Base-by-base conservation (phyloP, 1,284 basidiomycete genomes). In the Leccinum subspadiceum region DNA sequence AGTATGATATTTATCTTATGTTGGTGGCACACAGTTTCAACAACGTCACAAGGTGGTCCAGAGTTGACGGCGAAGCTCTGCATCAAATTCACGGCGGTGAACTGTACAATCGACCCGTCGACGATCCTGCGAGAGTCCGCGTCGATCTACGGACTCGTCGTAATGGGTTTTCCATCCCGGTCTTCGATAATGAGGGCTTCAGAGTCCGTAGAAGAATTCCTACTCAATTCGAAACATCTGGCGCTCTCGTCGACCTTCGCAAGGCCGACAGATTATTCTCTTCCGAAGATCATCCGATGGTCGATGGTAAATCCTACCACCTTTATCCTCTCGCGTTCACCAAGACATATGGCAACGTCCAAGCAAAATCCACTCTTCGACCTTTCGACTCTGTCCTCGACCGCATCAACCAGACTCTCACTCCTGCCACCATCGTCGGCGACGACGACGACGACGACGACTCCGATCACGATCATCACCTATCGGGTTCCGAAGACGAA, bases 241-340 rank as follows among this genome's bases (percentile, higher is more conserved):
- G 61, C 0, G 54, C 54, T 0, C 61, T 63, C 2, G 17, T 31
- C 0, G 50, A 63, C n/a, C 61, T 63, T 7, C 53, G 3, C 0
- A 59, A 56, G 5, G 35, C 46, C 1, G 56, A 63, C 1, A 2
- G 1, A 0, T 10, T 63, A 2, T 63, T 63, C n/a, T 51, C 62
- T 0, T 39, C 53, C 0, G 24, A 55, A 22, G 46, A 22, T 9
- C 20, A 24, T 8, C 12, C 17, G 2, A 13, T 7, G 4, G 17
- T 17, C 2, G 12, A 15, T 4, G 3, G 4, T 0, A 51, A 51
- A 15, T 10, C 13, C 2, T 24, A 63, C 1, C 44, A 56, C 0
- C 1, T 50, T 0, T 63, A 63, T n/a, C 56, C 61, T 1, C 53
- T 63, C 9, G 54, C 20, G 1, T 63, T 59, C 46, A 63, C 62